phyloP scores from a whole-genome alignment of 2,329 filamentous ascomycete genomes.

The Penicillium sp. region DNA sequence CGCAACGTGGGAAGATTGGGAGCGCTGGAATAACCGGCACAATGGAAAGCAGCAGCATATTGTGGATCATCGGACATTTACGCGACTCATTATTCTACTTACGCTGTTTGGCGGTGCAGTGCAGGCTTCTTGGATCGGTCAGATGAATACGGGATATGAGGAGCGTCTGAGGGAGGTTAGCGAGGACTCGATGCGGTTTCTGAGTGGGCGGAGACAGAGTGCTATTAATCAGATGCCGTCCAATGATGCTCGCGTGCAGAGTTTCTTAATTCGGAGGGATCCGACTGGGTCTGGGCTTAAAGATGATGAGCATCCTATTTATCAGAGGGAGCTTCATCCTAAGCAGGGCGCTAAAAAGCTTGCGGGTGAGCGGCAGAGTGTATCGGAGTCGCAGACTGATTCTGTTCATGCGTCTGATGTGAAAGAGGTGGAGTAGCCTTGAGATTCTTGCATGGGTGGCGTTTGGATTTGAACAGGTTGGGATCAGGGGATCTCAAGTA shows the following conservation, averaged over 20 bases:
- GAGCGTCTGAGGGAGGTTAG: constrained; percentile 67
- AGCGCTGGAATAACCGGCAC: constrained; percentile 68
- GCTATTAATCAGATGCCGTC: constrained; percentile 49
- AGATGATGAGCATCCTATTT: constrained; percentile 44
- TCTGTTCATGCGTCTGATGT: neutral
- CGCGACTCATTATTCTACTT: constrained; percentile 67
- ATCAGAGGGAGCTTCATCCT: constrained; percentile 34
- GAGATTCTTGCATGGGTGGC: neutral
- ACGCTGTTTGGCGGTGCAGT: constrained; percentile 69
- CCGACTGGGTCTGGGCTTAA: constrained; percentile 49
- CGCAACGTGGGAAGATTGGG: constrained; percentile 98
- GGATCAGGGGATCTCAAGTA: neutral
- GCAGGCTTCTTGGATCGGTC: constrained; percentile 69
- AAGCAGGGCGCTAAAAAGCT: constrained; percentile 3
- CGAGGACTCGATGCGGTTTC: constrained; percentile 59
- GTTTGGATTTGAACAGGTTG: neutral
- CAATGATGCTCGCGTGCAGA: constrained; percentile 67
- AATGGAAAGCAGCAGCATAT: constrained; percentile 44
- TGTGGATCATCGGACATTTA: constrained; percentile 81
- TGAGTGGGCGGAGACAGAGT: constrained; percentile 55
- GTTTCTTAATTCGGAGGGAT: constrained; percentile 74
- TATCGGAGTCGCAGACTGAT: neutral
- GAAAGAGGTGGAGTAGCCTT: neutral
- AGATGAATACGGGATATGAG: constrained; percentile 61
- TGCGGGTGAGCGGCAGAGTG: neutral